Conservation (phyloP, 108 stramenopile species). For the Skeletonema menzelii region DNA sequence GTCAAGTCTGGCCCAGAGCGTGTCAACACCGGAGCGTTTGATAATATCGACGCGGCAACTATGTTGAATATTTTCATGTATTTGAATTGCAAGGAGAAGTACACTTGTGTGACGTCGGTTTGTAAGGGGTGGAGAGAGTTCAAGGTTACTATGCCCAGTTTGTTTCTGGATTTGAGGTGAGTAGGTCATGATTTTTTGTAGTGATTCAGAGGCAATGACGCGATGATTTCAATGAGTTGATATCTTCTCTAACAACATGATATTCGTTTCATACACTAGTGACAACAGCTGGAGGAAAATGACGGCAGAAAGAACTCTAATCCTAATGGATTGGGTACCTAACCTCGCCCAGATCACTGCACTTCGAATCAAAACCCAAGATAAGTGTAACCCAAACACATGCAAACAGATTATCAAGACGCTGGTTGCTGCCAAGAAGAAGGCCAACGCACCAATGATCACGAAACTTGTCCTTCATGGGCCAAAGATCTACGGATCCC, state of each 20-base stretch:
- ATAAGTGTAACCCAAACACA: background rate
- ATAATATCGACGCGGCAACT: background rate
- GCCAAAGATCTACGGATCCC: conserved; percentile 2
- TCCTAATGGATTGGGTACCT: background rate
- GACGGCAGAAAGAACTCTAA: background rate
- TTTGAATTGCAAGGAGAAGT: conserved; percentile 1
- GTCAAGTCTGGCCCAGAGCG: background rate
- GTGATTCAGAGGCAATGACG: background rate
- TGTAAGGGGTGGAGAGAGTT: conserved; percentile 3
- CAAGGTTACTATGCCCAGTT: background rate
- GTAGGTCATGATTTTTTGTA: background rate
- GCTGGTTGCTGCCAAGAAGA: conserved; percentile 5
- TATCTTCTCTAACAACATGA: no score
- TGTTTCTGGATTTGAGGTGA: conserved; percentile 14
- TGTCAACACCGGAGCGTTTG: background rate
- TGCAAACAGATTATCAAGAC: conserved; percentile 9
- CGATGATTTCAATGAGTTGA: no score
- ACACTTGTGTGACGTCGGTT: background rate
- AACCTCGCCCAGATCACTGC: background rate
- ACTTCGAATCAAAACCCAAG: background rate
- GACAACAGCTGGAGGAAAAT: background rate
- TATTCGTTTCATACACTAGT: background rate
- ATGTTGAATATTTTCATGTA: background rate
- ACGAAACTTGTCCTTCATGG: conserved; percentile 6
- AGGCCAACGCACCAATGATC: background rate